Evolutionary conservation across 371 early-diverging fungal genomes (phyloP), one percentile per base, ranked within the genome.

Genomic region (Mortierella sp.): DNA sequence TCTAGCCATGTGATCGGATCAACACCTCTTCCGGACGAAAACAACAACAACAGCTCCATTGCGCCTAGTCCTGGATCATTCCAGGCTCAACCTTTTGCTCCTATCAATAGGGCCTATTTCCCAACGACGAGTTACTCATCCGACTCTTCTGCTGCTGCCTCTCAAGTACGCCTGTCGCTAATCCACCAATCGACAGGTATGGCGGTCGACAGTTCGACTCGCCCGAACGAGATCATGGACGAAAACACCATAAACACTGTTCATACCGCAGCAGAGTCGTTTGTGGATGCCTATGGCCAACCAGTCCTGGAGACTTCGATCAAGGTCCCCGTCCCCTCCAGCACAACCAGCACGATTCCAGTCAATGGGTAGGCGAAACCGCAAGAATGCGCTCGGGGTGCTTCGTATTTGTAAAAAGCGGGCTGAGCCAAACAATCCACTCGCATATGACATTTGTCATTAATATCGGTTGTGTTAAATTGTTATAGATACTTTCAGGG

Each of bases 181-280:
- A 83, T 78, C 11, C 72, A 75, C 10, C 70, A 74, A 39, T 45
- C 77, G 22, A 74, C 83, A n/a, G 78, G 78, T 9, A 72, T 75
- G 83, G 29, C 48, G 1, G 70, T 83, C 13, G 83, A 83, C 44
- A 64, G 61, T 9, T 83, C 83, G 4, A 70, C 64, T 0, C 75
- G 83, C 4, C 83, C 83, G 10, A 83, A 70, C 31, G 79, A 64
- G 39, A 78, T 83, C 71, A 83, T 83, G 73, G 83, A 77, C 11
- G 72, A 63, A 16, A 68, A 64, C 19, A 41, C 39, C 40, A 34
- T 58, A 40, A 78, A 75, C 26, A 77, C 77, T n/a, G 71, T 77
- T 41, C 77, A 77, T 24, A 53, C 79, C n/a, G 40, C 22, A 10
- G 29, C 45, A 16, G 71, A 50, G 11, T 47, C 53, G 34, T 66